These are phyloP conservation scores for Terana coerulea DNA, from an alignment of 768 basidiomycete genomes.

Conservation along the genomic window DNA sequence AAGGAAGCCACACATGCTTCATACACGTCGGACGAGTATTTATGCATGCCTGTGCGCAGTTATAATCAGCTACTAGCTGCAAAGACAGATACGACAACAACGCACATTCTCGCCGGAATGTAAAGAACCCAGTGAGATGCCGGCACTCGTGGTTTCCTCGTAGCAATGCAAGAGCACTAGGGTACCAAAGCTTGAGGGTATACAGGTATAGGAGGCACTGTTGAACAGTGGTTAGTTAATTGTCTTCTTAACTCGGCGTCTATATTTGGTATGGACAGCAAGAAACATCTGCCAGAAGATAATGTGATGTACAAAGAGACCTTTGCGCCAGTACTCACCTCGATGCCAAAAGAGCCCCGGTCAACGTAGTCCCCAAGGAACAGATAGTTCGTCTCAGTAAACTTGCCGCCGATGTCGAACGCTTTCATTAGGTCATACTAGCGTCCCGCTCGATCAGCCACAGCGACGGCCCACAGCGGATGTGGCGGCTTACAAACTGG, in stretches of 20 bases:
- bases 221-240: too few relatives aligned
- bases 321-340: conserved; percentile 37
- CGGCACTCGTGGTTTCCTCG: conserved; percentile 98
- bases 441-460: too few relatives aligned
- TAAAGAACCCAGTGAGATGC: conserved; percentile 96
- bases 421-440: conserved; percentile 99
- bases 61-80: background rate
- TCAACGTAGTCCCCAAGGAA: conserved; percentile 98
- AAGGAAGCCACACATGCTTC: conserved; percentile 92
- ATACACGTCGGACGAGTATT: conserved; percentile 83
- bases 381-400: conserved; percentile 80
- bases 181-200: conserved; percentile 88
- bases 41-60: conserved; percentile 68
- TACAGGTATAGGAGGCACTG: conserved; percentile 93
- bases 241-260: background rate
- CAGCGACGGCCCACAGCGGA: too few relatives aligned
- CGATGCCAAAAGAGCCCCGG: conserved; percentile 88
- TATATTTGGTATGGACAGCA: background rate
- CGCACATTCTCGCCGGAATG: conserved; percentile 95
- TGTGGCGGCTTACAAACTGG: conserved; percentile 67
- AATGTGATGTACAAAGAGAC: too few relatives aligned
- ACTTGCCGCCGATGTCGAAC: conserved; percentile 89
- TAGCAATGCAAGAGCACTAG: conserved; percentile 75
- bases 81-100: conserved; percentile 10
- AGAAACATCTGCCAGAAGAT: background rate